Evolutionary conservation across 2,329 filamentous ascomycete species (phyloP).

Genomic region (Proliferodiscus dingleyae): DNA sequence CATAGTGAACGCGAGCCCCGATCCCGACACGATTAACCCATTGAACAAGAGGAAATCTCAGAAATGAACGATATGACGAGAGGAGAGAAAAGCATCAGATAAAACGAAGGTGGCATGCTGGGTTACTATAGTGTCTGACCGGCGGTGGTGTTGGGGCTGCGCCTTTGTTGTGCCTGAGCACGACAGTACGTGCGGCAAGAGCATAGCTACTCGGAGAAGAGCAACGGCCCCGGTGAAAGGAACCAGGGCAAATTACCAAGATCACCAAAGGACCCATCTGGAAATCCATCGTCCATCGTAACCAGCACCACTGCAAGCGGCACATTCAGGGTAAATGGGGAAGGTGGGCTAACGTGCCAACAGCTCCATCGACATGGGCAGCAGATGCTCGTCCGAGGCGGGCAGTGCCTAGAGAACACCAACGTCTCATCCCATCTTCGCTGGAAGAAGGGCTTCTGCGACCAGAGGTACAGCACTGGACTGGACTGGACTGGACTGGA

Average conservation of each 20-base stretch:
- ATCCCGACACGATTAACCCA: slow-evolving; percentile 7
- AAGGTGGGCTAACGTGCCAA: neutral
- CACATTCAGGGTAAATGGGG: neutral
- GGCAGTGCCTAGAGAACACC: neutral
- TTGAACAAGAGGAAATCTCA: slow-evolving; percentile 1
- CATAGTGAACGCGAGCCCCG: slow-evolving; percentile 16
- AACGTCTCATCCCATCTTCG: neutral
- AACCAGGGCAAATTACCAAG: neutral
- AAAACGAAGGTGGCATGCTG: slow-evolving; percentile 2
- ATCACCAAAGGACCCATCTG: neutral
- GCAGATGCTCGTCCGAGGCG: neutral
- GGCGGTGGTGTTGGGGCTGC: neutral
- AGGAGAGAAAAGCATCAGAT: slow-evolving; percentile 1
- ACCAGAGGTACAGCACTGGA: no score
- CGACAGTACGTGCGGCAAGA: neutral
- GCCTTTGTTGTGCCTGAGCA: neutral
- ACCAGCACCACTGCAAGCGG: no score
- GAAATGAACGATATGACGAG: neutral
- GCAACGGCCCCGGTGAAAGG: neutral
- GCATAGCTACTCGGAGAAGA: neutral
- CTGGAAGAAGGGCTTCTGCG: neutral
- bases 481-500: no score
- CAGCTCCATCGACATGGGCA: no score
- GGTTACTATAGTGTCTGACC: neutral
- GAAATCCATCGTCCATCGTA: no score